Evolutionary conservation across 441 rosid genomes (phyloP).

Genomic region (Populus hybrid): DNA sequence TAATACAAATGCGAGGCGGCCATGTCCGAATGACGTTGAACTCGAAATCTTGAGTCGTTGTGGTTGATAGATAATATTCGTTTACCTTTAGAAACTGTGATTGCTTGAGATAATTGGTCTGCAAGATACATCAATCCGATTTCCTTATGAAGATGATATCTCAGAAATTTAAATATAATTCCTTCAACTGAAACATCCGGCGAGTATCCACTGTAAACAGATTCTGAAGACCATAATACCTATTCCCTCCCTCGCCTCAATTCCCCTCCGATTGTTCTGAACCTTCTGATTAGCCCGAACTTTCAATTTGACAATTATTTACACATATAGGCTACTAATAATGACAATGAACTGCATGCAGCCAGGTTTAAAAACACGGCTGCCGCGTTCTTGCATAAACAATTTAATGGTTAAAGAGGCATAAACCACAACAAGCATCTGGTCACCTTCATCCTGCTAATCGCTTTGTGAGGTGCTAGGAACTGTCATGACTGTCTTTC

Average conservation of each 20-base stretch:
- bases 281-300: neutral
- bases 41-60: too few species aligned
- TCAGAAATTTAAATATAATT: neutral
- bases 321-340: slow-evolving; percentile 7
- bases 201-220: neutral
- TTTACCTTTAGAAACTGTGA: neutral
- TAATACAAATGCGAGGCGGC: neutral
- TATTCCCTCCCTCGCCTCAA: too few species aligned
- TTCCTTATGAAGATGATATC: neutral
- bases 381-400: slow-evolving; percentile 14
- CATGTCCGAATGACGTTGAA: neutral
- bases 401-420: neutral
- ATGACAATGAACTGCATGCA: slow-evolving; percentile 4
- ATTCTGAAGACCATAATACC: too few species aligned
- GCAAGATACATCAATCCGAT: neutral
- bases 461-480: slow-evolving; percentile 26
- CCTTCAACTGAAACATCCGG: neutral
- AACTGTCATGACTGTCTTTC: slow-evolving; percentile 39
- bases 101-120: neutral
- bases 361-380: slow-evolving; percentile 43
- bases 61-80: neutral
- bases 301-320: slow-evolving; percentile 16
- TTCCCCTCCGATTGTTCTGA: neutral
- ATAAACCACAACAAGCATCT: neutral
- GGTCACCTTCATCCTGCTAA: neutral